A percentile compares a stretch with the other conserved stretches of the same genome.
Evolutionary conservation across 1,284 basidiomycete genomes (phyloP).

Genomic region (Microbotryum intermedium): DNA sequence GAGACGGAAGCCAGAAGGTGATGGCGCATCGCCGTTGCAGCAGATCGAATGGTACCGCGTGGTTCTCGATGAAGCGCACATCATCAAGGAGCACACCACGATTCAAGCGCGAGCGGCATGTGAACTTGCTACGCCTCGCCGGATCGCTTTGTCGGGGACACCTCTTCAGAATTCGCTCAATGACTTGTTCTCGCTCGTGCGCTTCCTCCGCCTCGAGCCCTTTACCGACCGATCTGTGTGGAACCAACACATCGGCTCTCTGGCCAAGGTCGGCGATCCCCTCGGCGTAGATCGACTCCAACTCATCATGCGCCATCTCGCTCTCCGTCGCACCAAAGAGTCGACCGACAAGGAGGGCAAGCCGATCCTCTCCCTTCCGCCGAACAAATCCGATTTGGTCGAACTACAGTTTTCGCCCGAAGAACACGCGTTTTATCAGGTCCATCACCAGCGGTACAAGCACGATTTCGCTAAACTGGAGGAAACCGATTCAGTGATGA

Average conservation of each 20-base stretch:
- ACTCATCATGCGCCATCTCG: slow-evolving; percentile 93
- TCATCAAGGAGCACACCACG: slow-evolving; percentile 90
- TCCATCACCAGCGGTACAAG: slow-evolving; percentile 75
- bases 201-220: slow-evolving; percentile 84
- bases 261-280: slow-evolving; percentile 84
- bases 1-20: slow-evolving; percentile 45
- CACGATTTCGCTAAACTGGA: slow-evolving; percentile 80
- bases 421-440: slow-evolving; percentile 80
- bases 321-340: slow-evolving; percentile 92
- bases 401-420: slow-evolving; percentile 73
- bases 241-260: slow-evolving; percentile 84
- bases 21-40: slow-evolving; percentile 57
- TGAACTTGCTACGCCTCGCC: slow-evolving; percentile 84
- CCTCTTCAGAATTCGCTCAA: slow-evolving; percentile 98
- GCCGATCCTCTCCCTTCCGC: slow-evolving; percentile 75
- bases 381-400: slow-evolving; percentile 73
- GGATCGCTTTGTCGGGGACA: slow-evolving; percentile 90
- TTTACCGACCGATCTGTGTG: slow-evolving; percentile 88
- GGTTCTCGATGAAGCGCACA: slow-evolving; percentile 96
- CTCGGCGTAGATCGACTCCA: slow-evolving; percentile 88
- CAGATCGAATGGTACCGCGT: slow-evolving; percentile 96
- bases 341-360: slow-evolving; percentile 70
- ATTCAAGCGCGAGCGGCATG: slow-evolving; percentile 91
- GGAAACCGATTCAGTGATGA: slow-evolving; percentile 82
- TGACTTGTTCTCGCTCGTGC: slow-evolving; percentile 92